Evolutionary conservation across 768 basidiomycete species (phyloP).

Genomic region (Coprinellus aureogranulatus): DNA sequence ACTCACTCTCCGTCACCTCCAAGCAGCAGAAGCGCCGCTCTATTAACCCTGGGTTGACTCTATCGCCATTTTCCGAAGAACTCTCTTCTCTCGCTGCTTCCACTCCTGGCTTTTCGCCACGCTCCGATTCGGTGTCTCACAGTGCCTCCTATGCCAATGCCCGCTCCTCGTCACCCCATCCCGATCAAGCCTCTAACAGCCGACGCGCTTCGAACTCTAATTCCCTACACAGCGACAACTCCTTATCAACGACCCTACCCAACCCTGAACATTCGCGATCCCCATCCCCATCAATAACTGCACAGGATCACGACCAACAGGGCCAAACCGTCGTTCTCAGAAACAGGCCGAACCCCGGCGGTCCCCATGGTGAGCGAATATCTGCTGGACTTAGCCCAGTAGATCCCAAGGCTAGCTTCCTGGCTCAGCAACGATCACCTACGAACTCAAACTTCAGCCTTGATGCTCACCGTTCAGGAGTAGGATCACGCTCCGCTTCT

Average conservation of each 20-base stretch:
- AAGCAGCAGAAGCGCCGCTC: slow-evolving; percentile 46
- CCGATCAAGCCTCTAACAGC: slow-evolving; percentile 1
- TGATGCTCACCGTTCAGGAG: slow-evolving; percentile 27
- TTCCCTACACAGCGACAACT: slow-evolving; percentile 25
- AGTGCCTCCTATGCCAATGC: slow-evolving; percentile 14
- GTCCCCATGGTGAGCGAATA: slow-evolving; percentile 15
- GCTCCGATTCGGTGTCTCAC: slow-evolving; percentile 27
- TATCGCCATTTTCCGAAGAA: slow-evolving; percentile 31
- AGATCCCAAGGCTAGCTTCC: slow-evolving; percentile 21
- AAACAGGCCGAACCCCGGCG: slow-evolving; percentile 15
- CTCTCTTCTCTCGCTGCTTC: slow-evolving; percentile 15
- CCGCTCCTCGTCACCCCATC: background rate
- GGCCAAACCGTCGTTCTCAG: slow-evolving; percentile 42
- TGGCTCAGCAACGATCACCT: slow-evolving; percentile 25
- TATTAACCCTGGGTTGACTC: slow-evolving; percentile 44
- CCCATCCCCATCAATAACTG: slow-evolving; percentile 35
- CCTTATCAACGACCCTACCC: slow-evolving; percentile 15
- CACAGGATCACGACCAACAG: slow-evolving; percentile 27
- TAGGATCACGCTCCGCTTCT: slow-evolving; percentile 48
- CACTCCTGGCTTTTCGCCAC: slow-evolving; percentile 30
- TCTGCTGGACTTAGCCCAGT: slow-evolving; percentile 26
- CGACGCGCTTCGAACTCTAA: slow-evolving; percentile 31
- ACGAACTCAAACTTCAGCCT: slow-evolving; percentile 28
- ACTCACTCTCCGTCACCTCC: slow-evolving; percentile 36
- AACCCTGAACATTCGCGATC: slow-evolving; percentile 25